These are phyloP conservation scores for Oenanthe sinensis DNA, from an alignment of 129 eudicot genomes.

Conservation along the genomic window DNA sequence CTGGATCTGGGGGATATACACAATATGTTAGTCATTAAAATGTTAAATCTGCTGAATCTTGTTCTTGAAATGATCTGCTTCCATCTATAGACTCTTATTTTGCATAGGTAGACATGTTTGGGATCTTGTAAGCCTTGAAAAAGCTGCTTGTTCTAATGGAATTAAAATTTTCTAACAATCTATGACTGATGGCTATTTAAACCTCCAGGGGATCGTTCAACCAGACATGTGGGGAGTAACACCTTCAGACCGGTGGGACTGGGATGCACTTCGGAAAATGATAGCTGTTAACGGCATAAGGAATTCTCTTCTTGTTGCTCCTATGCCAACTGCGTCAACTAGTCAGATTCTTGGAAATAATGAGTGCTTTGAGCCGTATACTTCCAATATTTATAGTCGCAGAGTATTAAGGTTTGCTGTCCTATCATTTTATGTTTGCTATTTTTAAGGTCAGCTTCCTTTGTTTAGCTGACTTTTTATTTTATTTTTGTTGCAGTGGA, in stretches of 20 bases:
- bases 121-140: neutral
- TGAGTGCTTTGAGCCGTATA: slow-evolving; percentile 96
- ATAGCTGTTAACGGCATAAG: slow-evolving; percentile 64
- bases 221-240: slow-evolving; percentile 99
- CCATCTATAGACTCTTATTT: neutral
- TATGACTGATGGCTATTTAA: neutral
- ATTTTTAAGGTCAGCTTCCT: neutral
- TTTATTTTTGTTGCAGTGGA: slow-evolving; percentile 55
- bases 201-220: slow-evolving; percentile 73
- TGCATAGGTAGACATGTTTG: neutral
- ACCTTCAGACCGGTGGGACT: slow-evolving; percentile 84
- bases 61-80: neutral
- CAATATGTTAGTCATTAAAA: neutral
- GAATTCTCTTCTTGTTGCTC: slow-evolving; percentile 92
- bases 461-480: slow-evolving; percentile 11
- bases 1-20: neutral
- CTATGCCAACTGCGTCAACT: slow-evolving; percentile 99
- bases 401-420: slow-evolving; percentile 65
- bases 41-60: neutral
- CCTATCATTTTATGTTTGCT: neutral
- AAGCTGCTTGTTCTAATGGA: neutral
- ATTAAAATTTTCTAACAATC: too few relatives aligned
- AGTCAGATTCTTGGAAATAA: slow-evolving; percentile 98
- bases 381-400: slow-evolving; percentile 90
- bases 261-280: slow-evolving; percentile 66